These are phyloP conservation scores for Pseudogymnoascus sp. DNA, from an alignment of 2,329 filamentous ascomycete genomes.

Conservation along the genomic window DNA sequence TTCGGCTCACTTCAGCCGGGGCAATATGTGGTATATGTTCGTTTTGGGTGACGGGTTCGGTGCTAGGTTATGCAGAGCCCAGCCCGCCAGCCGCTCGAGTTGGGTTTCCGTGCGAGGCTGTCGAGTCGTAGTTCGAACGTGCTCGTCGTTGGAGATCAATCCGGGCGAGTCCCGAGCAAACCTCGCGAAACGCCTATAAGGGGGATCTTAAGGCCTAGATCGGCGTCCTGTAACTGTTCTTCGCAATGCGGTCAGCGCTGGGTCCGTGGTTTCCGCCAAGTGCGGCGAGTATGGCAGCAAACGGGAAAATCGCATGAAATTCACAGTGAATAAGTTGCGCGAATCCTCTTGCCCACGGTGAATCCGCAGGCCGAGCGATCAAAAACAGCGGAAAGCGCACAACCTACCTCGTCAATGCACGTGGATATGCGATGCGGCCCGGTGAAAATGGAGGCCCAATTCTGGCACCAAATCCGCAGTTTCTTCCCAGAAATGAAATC, in stretches of 20 bases:
- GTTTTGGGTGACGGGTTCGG: not conserved
- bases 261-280: not conserved
- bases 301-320: not conserved
- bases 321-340: not conserved
- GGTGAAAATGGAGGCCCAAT: not conserved
- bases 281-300: not conserved
- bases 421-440: not conserved
- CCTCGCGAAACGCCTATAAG: not conserved
- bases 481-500: not conserved
- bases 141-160: not conserved
- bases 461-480: not conserved
- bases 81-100: not conserved
- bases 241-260: slow-evolving; percentile 2
- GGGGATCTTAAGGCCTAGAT: slow-evolving; percentile 4
- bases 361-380: not conserved
- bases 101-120: not conserved
- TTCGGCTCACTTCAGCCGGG: not conserved
- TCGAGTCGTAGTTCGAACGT: not conserved
- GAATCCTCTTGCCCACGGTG: not conserved
- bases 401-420: not conserved
- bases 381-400: not conserved
- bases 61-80: slow-evolving; percentile 7
- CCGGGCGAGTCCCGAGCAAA: not conserved
- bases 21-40: not conserved
- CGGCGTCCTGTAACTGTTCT: slow-evolving; percentile 4